A percentile compares a stretch with the other conserved stretches of the same genome.
These are phyloP conservation scores for Podospora pseudocomata DNA, from an alignment of 495 filamentous ascomycete genomes.

Conservation along the genomic window DNA sequence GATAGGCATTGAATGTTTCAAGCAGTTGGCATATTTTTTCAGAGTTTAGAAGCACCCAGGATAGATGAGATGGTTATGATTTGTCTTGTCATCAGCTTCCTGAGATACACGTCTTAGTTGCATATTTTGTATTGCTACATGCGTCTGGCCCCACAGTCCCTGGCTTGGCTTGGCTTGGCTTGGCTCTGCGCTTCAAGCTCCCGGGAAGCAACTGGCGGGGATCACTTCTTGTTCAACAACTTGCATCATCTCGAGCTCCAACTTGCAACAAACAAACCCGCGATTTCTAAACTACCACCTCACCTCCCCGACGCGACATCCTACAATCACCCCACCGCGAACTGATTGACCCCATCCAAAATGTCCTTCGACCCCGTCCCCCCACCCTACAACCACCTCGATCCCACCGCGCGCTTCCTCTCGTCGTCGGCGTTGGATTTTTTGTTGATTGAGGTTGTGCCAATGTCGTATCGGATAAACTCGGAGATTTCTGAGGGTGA, in stretches of 20 bases:
- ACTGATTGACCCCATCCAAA: neutral
- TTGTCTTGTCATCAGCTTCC: too few relatives aligned
- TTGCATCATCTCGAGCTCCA: neutral
- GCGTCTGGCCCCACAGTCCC: neutral
- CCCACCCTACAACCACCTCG: slow-evolving; percentile 67
- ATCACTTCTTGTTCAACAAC: neutral
- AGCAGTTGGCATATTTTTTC: too few relatives aligned
- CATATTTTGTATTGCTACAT: neutral
- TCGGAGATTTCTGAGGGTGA: slow-evolving; percentile 42
- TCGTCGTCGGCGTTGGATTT: slow-evolving; percentile 83
- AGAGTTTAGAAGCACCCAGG: too few relatives aligned
- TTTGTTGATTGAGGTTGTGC: slow-evolving; percentile 92
- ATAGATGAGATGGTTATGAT: too few relatives aligned
- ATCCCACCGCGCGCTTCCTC: slow-evolving; percentile 73
- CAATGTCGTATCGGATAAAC: slow-evolving; percentile 81
- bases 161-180: neutral
- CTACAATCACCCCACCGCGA: neutral
- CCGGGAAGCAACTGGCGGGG: neutral
- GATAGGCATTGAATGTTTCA: too few relatives aligned
- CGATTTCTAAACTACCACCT: too few relatives aligned
- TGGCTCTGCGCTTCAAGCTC: neutral
- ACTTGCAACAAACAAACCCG: neutral
- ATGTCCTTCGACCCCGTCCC: slow-evolving; percentile 73
- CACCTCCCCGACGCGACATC: too few relatives aligned
- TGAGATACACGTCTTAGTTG: neutral